Percentiles rank a stretch among this genome's conserved stretches.
phyloP scores from a whole-genome alignment of 768 basidiomycete species.

The Tephrocybe sp. region DNA sequence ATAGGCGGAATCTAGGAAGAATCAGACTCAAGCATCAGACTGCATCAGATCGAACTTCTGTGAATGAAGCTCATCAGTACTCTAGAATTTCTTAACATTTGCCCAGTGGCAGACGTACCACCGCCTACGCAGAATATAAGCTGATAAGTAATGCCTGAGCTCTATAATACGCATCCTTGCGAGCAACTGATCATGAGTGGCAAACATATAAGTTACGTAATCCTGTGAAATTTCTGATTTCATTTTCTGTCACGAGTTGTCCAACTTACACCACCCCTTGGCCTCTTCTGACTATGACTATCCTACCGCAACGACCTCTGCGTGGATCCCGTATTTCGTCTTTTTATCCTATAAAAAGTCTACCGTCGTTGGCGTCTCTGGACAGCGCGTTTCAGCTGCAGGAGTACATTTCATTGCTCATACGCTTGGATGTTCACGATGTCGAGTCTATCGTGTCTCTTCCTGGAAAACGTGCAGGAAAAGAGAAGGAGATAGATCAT shows the following conservation, averaged over 20 bases:
- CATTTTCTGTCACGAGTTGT: too few species aligned
- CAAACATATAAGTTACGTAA: constrained; percentile 4
- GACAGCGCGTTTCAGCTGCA: constrained; percentile 95
- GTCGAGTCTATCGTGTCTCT: constrained; percentile 79
- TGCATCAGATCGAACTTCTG: too few species aligned
- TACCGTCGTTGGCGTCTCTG: constrained; percentile 70
- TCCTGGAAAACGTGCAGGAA: constrained; percentile 51
- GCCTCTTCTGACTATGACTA: constrained; percentile 28
- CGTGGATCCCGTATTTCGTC: constrained; percentile 78
- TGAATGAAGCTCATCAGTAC: too few species aligned
- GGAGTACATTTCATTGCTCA: constrained; percentile 89
- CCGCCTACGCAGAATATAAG: too few species aligned
- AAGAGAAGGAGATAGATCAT: constrained; percentile 31
- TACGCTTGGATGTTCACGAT: constrained; percentile 85
- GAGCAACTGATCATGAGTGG: too few species aligned
- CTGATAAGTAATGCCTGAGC: too few species aligned
- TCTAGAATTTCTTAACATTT: too few species aligned
- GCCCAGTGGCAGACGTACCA: too few species aligned
- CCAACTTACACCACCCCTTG: too few species aligned
- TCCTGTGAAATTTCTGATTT: neutral
- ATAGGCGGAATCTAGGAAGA: too few species aligned
- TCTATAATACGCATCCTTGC: too few species aligned
- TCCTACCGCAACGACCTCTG: constrained; percentile 60
- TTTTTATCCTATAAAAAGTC: constrained; percentile 74
- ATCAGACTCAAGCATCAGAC: too few species aligned